Conservation (phyloP, 768 basidiomycete species). For the Naganishia randhawae region DNA sequence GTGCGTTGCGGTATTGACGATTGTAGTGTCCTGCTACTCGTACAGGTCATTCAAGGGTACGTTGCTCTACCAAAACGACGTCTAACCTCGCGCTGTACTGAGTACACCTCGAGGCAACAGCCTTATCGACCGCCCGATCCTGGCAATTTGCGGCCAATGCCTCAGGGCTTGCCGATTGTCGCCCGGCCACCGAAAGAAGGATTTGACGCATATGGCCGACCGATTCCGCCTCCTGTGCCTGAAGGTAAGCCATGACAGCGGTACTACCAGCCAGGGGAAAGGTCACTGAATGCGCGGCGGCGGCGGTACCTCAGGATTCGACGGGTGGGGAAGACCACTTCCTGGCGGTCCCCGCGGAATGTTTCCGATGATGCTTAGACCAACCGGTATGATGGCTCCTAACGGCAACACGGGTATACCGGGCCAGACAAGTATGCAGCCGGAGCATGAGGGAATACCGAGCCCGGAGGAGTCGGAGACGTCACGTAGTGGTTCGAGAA, state of each 20-base stretch:
- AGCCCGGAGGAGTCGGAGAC: background rate
- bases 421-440: background rate
- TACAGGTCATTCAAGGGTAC: constrained; percentile 25
- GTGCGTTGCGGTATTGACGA: background rate
- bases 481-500: background rate
- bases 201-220: constrained; percentile 24
- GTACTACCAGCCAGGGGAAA: background rate
- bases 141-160: constrained; percentile 15
- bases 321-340: constrained; percentile 27
- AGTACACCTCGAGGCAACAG: background rate
- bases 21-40: background rate
- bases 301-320: constrained; percentile 1
- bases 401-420: background rate
- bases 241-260: background rate
- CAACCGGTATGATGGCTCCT: constrained; percentile 12
- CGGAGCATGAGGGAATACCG: background rate
- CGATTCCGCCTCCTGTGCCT: constrained; percentile 24
- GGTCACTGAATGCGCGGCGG: background rate
- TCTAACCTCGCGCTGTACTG: background rate
- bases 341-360: constrained; percentile 16
- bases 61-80: background rate
- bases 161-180: constrained; percentile 20
- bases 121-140: constrained; percentile 27
- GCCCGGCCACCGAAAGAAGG: constrained; percentile 28
- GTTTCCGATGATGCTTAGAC: constrained; percentile 16